These are phyloP conservation scores for Hordeum marinum DNA, from an alignment of 176 grass and related monocot genomes.

Conservation along the genomic window DNA sequence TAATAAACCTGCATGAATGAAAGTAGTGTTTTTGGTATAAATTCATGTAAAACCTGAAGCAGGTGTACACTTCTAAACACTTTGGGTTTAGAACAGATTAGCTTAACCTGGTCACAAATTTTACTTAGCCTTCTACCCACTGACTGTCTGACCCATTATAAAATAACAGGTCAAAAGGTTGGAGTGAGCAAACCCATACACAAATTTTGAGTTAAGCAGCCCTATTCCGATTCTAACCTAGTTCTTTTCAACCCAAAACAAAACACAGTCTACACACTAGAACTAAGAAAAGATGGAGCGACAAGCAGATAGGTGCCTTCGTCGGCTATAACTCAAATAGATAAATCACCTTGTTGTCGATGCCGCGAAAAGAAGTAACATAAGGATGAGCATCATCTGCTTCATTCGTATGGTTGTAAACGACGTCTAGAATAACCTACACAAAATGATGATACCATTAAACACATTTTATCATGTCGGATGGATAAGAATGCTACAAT, in stretches of 20 bases:
- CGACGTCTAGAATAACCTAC: constrained; percentile 97
- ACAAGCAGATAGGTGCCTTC: background rate
- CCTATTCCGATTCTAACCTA: background rate
- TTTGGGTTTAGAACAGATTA: background rate
- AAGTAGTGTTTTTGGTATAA: background rate
- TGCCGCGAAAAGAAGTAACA: constrained; percentile 89
- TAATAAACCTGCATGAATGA: constrained; percentile 87
- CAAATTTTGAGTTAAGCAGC: background rate
- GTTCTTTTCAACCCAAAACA: background rate
- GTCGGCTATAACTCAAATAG: background rate
- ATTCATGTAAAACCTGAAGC: background rate
- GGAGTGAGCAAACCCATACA: background rate
- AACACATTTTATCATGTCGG: background rate
- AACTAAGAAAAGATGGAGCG: background rate
- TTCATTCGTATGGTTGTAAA: constrained; percentile 99
- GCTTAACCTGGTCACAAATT: background rate
- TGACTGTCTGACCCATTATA: background rate
- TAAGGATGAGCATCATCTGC: constrained; percentile 77
- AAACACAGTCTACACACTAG: background rate
- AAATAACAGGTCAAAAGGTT: background rate
- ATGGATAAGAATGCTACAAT: background rate
- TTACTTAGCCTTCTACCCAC: background rate
- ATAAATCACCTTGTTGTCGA: constrained; percentile 81
- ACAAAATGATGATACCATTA: constrained; percentile 7
- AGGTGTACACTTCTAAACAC: background rate